phyloP scores from a whole-genome alignment of 768 basidiomycete genomes.

The Lactarius hatsudake region DNA sequence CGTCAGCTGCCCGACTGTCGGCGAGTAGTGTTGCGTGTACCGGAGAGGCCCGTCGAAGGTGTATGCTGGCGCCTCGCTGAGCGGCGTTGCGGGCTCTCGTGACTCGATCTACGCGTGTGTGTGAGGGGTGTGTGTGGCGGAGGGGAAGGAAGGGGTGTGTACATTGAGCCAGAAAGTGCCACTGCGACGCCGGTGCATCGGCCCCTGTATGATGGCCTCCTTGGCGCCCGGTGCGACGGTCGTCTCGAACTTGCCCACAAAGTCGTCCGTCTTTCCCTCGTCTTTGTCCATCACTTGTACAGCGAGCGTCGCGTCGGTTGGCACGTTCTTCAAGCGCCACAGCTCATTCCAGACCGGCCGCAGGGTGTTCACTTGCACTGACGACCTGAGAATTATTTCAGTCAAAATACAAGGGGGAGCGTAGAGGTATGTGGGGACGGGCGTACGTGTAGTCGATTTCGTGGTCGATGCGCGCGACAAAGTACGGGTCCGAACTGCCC shows the following conservation, averaged over 20 bases:
- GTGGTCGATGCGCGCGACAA: constrained; percentile 63
- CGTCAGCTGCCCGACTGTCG: constrained; percentile 63
- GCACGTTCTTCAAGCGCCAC: constrained; percentile 74
- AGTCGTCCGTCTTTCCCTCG: constrained; percentile 56
- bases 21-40: constrained; percentile 68
- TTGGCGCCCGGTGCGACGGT: constrained; percentile 54
- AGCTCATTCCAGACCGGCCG: constrained; percentile 73
- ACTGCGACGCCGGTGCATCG: constrained; percentile 44
- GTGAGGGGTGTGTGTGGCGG: not conserved
- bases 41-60: constrained; percentile 72
- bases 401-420: not conserved
- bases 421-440: not conserved
- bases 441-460: constrained; percentile 62
- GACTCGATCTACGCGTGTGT: constrained; percentile 50
- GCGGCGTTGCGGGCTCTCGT: constrained; percentile 40
- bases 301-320: constrained; percentile 52
- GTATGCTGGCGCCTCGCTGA: constrained; percentile 49
- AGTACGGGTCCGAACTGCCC: constrained; percentile 64
- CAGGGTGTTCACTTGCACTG: constrained; percentile 54
- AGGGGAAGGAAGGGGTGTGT: constrained; percentile 22
- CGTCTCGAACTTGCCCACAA: constrained; percentile 60
- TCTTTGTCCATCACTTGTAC: constrained; percentile 74
- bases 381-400: constrained; percentile 46
- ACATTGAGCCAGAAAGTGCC: constrained; percentile 75
- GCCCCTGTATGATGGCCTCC: constrained; percentile 60